These are phyloP conservation scores for Starmerella kuoi DNA, from an alignment of 805 yeast genomes.

Conservation along the genomic window DNA sequence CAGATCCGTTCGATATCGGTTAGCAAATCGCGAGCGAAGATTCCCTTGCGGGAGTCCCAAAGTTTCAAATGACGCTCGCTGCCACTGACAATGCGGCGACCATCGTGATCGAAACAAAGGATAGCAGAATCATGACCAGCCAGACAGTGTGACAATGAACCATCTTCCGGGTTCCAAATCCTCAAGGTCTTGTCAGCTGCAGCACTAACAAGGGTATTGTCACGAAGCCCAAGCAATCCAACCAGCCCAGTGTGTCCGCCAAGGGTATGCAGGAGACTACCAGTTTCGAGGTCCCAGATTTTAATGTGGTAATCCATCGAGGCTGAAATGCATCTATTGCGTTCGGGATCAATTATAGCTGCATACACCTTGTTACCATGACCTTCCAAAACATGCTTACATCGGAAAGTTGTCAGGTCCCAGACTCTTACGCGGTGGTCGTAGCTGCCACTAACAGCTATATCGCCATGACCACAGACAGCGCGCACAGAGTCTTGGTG, in stretches of 20 bases:
- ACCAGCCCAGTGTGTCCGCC: constrained; percentile 87
- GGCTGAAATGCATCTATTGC: constrained; percentile 78
- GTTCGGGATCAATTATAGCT: constrained; percentile 65
- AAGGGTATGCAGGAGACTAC: constrained; percentile 53
- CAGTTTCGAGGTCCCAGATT: constrained; percentile 79
- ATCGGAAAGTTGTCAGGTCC: constrained; percentile 66
- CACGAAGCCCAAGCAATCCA: constrained; percentile 69
- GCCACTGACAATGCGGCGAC: constrained; percentile 74
- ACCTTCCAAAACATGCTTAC: constrained; percentile 63
- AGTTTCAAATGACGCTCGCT: constrained; percentile 75
- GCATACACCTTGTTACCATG: constrained; percentile 82
- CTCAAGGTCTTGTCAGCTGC: constrained; percentile 91
- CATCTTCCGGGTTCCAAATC: constrained; percentile 79
- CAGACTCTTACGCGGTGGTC: constrained; percentile 85
- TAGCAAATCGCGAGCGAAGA: constrained; percentile 55
- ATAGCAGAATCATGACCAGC: constrained; percentile 76
- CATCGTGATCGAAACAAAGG: constrained; percentile 86
- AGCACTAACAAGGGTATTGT: constrained; percentile 72
- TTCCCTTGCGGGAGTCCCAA: constrained; percentile 65
- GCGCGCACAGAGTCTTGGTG: constrained; percentile 77
- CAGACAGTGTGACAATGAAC: constrained; percentile 53
- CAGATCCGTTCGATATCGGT: constrained; percentile 77
- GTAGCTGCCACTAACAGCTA: constrained; percentile 79
- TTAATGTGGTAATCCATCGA: constrained; percentile 80
- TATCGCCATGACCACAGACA: constrained; percentile 72